These are phyloP conservation scores for Drosera capensis DNA, from an alignment of 148 eudicot genomes.

Conservation along the genomic window DNA sequence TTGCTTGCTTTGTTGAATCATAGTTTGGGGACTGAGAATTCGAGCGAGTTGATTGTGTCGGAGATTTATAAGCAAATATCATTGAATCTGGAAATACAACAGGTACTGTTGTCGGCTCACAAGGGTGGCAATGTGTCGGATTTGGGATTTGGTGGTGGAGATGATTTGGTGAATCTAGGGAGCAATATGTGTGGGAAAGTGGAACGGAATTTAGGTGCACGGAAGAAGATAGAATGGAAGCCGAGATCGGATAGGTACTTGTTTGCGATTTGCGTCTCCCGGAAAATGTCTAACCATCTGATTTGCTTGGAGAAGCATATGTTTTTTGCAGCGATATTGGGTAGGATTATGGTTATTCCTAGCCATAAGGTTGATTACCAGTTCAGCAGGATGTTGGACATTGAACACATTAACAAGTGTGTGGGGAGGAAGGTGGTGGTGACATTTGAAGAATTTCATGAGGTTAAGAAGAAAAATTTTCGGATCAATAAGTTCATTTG, in stretches of 20 bases:
- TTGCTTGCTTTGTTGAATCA: conserved; percentile 35
- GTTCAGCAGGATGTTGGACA: conserved; percentile 54
- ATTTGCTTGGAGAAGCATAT: conserved; percentile 96
- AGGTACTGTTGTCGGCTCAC: conserved; percentile 57
- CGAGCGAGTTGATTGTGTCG: conserved; percentile 19
- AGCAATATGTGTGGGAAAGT: conserved; percentile 40
- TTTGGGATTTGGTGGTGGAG: conserved; percentile 21
- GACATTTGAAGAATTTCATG: conserved; percentile 67
- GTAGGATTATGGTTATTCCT: conserved; percentile 67
- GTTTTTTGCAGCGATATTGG: conserved; percentile 83
- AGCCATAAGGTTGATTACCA: conserved; percentile 79
- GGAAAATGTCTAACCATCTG: conserved; percentile 94
- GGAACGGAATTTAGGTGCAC: conserved; percentile 30
- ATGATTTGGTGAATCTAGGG: conserved; percentile 22
- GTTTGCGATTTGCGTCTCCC: conserved; percentile 71
- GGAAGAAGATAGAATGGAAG: conserved; percentile 79
- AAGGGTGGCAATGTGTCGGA: conserved; percentile 19
- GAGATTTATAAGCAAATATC: conserved; percentile 36
- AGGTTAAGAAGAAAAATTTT: conserved; percentile 46
- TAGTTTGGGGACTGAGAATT: conserved; percentile 1
- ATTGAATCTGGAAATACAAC: conserved; percentile 59
- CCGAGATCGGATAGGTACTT: conserved; percentile 53
- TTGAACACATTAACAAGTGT: conserved; percentile 84
- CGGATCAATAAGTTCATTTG: conserved; percentile 69
- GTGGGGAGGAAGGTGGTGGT: conserved; percentile 74